phyloP scores from a whole-genome alignment of 768 basidiomycete genomes.

The Xerocomellus dryophilus region DNA sequence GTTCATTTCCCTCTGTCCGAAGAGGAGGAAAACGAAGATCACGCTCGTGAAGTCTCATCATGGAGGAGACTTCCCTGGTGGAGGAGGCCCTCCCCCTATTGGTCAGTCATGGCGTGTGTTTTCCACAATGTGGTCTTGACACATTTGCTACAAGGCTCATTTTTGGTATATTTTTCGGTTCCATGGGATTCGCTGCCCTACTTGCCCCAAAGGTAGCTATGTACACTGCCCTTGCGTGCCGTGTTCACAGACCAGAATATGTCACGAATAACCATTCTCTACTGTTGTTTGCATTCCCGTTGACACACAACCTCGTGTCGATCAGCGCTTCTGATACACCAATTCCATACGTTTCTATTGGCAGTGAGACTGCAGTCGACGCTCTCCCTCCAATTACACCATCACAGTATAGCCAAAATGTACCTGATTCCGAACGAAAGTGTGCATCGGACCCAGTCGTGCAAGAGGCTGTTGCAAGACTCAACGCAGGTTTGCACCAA shows the following conservation, averaged over 20 bases:
- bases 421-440: constrained; percentile 15
- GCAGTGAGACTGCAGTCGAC: neutral
- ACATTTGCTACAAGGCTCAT: constrained; percentile 49
- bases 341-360: neutral
- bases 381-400: neutral
- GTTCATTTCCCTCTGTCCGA: constrained; percentile 7
- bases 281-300: neutral
- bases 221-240: constrained; percentile 71
- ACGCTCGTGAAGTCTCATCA: constrained; percentile 26
- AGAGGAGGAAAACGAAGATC: constrained; percentile 27
- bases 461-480: constrained; percentile 65
- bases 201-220: constrained; percentile 72
- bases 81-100: constrained; percentile 68
- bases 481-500: constrained; percentile 52
- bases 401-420: neutral
- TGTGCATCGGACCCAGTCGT: constrained; percentile 73
- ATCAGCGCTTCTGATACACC: neutral
- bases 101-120: constrained; percentile 42
- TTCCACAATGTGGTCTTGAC: neutral
- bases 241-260: constrained; percentile 60
- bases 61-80: constrained; percentile 59
- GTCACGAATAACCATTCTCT: neutral
- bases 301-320: neutral
- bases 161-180: constrained; percentile 47
- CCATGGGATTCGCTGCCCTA: constrained; percentile 54